Conservation (phyloP, 768 basidiomycete genomes). For the Lepiota venenata region DNA sequence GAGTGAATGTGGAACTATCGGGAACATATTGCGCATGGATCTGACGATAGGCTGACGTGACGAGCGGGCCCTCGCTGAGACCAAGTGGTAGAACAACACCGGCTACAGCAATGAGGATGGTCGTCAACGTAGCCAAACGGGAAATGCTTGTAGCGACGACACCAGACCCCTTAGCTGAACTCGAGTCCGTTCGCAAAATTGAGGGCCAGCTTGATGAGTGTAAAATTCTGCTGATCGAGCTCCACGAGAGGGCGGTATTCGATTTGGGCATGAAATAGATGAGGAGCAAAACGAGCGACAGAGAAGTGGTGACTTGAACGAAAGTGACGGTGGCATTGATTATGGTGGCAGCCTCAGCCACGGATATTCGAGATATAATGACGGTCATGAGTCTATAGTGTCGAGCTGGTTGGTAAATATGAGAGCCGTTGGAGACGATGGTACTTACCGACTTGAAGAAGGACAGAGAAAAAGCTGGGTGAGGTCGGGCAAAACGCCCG, state of each 20-base stretch:
- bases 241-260: constrained; percentile 20
- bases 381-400: not conserved
- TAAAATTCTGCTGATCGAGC: constrained; percentile 13
- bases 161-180: not conserved
- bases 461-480: too few relatives aligned
- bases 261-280: constrained; percentile 16
- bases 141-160: constrained; percentile 3
- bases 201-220: constrained; percentile 20
- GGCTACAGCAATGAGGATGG: not conserved
- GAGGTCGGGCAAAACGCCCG: too few relatives aligned
- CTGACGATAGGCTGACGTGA: not conserved
- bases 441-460: too few relatives aligned
- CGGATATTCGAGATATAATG: constrained; percentile 13
- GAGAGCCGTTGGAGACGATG: too few relatives aligned
- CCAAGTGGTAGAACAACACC: not conserved
- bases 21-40: not conserved
- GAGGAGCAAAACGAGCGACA: constrained; percentile 17
- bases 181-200: constrained; percentile 14
- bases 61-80: not conserved
- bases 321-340: constrained; percentile 17
- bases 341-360: constrained; percentile 19
- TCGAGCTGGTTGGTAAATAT: too few relatives aligned
- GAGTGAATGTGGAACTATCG: not conserved
- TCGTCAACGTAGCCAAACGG: not conserved
- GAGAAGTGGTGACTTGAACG: constrained; percentile 17